Base-by-base conservation (phyloP, 2,329 filamentous ascomycete genomes). In the Cladophialophora yegresii region DNA sequence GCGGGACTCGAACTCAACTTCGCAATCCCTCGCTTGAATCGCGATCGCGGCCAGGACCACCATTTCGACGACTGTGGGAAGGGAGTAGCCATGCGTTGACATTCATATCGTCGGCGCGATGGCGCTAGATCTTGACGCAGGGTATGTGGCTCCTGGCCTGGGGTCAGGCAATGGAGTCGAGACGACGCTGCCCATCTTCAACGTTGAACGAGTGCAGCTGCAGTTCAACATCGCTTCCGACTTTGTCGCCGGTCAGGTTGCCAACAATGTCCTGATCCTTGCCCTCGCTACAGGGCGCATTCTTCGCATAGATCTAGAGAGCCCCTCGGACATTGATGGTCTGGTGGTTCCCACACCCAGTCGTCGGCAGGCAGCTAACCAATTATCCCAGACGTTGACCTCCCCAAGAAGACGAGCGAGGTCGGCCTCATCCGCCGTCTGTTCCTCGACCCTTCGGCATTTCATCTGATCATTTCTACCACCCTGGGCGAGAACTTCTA, bases 391-490 rank as follows among this genome's bases (percentile, higher is more conserved):
- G 93, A 99, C 78, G 96, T 99, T 76, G 95, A 99, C 77, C 86
- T 99, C 7, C 95, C 95, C 43, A 96, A 96, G 80, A 95, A 93
- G 73, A 87, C 91, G 16, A 89, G 91, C 43, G 93, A 99, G 76
- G 86, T 95, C 65, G 95, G 95, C 70, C 85, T 96, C 58, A 98
- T 99, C 74, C 89, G 90, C 71, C 91, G 90, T 80, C 92, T 99
- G 85, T 99, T 99, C 80, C 89, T 99, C 74, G 95, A 99, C 74
- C 93, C 95, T 30, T 96, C 93, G 10, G 95, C 95, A 30, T 97
- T 92, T 5, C 95, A 99, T 79, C 83, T 99, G 30, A 86, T 99
- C 69, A 87, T 99, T 71, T 92, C 90, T 75, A 99, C 95, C 2
- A 89, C 92, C 4, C 85, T 92, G 47, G 92, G 92, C 75, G 95